A percentile compares a stretch with the other conserved stretches of the same genome.
These are phyloP conservation scores for Dianthus caryophyllus DNA, from an alignment of 148 eudicot genomes.

Conservation along the genomic window DNA sequence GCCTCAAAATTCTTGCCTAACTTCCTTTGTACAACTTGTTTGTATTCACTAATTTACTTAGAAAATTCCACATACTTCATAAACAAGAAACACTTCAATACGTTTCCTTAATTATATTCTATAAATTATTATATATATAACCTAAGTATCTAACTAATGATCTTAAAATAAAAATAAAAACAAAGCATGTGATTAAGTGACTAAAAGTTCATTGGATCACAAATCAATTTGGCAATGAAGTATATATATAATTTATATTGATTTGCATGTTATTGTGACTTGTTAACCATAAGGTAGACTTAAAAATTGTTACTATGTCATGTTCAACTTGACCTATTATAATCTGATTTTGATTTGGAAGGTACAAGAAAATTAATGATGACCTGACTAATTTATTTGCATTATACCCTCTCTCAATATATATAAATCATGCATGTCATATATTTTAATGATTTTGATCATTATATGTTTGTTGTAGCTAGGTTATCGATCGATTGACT, in stretches of 20 bases:
- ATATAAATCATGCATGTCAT: too few relatives aligned
- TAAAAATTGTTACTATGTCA: slow-evolving; percentile 19
- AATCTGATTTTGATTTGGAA: slow-evolving; percentile 14
- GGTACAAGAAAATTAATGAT: background rate
- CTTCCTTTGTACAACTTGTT: background rate
- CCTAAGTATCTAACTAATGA: too few relatives aligned
- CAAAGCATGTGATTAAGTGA: background rate
- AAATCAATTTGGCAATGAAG: background rate
- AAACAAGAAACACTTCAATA: background rate
- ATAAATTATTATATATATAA: too few relatives aligned
- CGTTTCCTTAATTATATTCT: too few relatives aligned
- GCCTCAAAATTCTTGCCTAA: slow-evolving; percentile 11
- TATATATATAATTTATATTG: background rate
- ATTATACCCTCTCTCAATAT: too few relatives aligned
- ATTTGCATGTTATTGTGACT: slow-evolving; percentile 21
- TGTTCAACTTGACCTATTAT: slow-evolving; percentile 21
- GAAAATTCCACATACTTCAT: background rate
- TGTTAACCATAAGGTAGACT: slow-evolving; percentile 21
- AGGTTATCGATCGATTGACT: too few relatives aligned
- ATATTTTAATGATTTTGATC: background rate
- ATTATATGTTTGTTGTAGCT: background rate
- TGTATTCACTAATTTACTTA: background rate
- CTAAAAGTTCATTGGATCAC: background rate
- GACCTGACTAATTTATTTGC: background rate
- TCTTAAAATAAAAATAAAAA: too few relatives aligned